A percentile compares a stretch with the other conserved stretches of the same genome.
Evolutionary conservation across 805 yeast genomes (phyloP).

Genomic region (Diddensiella caesifluorescens): DNA sequence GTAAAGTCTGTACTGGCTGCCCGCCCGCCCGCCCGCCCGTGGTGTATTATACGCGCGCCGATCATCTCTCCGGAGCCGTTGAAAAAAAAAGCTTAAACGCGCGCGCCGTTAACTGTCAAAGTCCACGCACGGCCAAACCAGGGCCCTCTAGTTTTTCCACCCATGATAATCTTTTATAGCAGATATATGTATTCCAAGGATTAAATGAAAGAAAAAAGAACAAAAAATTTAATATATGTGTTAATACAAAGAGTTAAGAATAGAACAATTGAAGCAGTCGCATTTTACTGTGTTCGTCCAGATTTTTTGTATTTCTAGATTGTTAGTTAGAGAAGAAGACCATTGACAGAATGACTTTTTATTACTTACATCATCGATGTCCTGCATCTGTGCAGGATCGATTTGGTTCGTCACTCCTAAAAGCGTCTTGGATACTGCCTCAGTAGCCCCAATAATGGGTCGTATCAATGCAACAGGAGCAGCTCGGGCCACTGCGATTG

Average conservation of each 20-base stretch:
- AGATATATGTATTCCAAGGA: background rate
- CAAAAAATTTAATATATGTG: background rate
- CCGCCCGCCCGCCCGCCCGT: too few species aligned
- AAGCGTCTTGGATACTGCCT: slow-evolving; percentile 75
- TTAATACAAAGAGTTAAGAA: background rate
- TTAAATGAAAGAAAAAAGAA: background rate
- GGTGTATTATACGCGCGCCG: too few species aligned
- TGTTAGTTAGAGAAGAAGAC: background rate
- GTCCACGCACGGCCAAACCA: too few species aligned
- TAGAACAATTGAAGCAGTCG: background rate
- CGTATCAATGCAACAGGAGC: slow-evolving; percentile 77
- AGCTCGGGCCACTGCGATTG: slow-evolving; percentile 61
- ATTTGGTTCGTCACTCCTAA: slow-evolving; percentile 80
- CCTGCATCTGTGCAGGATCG: slow-evolving; percentile 36
- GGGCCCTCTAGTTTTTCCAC: too few species aligned
- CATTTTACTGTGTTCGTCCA: background rate
- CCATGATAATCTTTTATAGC: too few species aligned
- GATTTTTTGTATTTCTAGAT: slow-evolving; percentile 4
- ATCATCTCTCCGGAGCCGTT: too few species aligned
- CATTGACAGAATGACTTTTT: background rate
- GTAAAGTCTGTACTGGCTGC: too few species aligned
- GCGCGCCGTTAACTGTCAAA: too few species aligned
- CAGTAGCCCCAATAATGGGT: slow-evolving; percentile 90
- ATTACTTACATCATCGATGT: slow-evolving; percentile 20
- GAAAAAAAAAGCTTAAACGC: too few species aligned